Conservation (phyloP, 1,284 basidiomycete species). For the Laetiporus sulphureus region DNA sequence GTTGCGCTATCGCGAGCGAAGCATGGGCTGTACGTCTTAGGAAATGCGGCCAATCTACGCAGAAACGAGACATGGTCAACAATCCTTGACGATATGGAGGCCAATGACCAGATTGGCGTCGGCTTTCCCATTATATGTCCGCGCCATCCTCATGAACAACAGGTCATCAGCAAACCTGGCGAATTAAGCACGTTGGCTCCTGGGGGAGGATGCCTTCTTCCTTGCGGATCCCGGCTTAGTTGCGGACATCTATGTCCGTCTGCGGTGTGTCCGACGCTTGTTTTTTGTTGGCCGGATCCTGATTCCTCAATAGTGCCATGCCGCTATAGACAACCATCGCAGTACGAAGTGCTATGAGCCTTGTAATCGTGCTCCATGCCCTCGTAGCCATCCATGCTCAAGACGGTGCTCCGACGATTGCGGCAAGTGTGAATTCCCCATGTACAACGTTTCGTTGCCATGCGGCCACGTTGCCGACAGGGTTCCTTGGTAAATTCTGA, state of each 20-base stretch:
- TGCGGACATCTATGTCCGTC: constrained; percentile 69
- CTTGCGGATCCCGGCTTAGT: constrained; percentile 46
- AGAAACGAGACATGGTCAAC: constrained; percentile 49
- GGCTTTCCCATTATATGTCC: constrained; percentile 55
- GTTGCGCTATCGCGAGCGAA: constrained; percentile 67
- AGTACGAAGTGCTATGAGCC: constrained; percentile 23
- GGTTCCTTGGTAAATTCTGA: constrained; percentile 46
- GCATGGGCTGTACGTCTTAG: constrained; percentile 66
- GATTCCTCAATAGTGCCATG: constrained; percentile 51
- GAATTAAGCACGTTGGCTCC: constrained; percentile 47
- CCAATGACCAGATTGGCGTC: constrained; percentile 38
- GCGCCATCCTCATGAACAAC: constrained; percentile 42
- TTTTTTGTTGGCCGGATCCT: background rate
- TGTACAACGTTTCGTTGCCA: constrained; percentile 44
- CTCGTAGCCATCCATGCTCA: constrained; percentile 53
- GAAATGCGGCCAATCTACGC: constrained; percentile 51
- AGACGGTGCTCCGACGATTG: constrained; percentile 50
- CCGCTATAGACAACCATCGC: constrained; percentile 31
- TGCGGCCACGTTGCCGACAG: constrained; percentile 49
- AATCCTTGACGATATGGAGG: constrained; percentile 52
- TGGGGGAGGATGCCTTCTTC: constrained; percentile 49
- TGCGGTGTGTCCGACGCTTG: constrained; percentile 33
- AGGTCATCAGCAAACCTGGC: constrained; percentile 43
- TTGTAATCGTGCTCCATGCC: constrained; percentile 47
- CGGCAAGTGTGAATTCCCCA: constrained; percentile 47